Evolutionary conservation across 2,329 filamentous ascomycete species (phyloP), one percentile per base, ranked within the genome.

Genomic region (Colletotrichum euphorbiae): DNA sequence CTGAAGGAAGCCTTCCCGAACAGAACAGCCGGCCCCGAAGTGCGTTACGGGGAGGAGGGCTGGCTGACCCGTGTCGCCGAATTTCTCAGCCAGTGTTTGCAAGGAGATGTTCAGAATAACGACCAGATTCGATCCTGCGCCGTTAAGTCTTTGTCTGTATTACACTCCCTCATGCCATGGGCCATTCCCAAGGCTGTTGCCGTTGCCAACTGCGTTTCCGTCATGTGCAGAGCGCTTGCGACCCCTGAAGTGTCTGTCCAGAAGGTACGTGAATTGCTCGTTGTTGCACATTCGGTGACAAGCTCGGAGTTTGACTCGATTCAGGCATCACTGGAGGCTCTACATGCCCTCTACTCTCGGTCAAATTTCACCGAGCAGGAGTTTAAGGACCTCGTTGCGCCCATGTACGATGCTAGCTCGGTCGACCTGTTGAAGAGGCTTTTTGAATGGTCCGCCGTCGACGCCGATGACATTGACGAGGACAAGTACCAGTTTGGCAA

Each of bases 401-500:
- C 93, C 60, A 92, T 96, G 84, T 97, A 94, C 75, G 87, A 88
- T 69, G 83, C 85, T n/a, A 84, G 89, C 64, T 91, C 90, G 70
- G 87, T 97, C 46, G 84, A 86, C 42, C 84, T 97, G 7, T 88
- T 94, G 72, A 88, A 87, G 70, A 87, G 90, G 67, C 84, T 97
- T 12, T 94, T 93, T 74, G 88, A 91, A 70, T 96, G 93, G 92
- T 93, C 93, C 4, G 80, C 89, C 11, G 90, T 95, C 48, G 91
- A 94, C 71, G 87, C 93, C 3, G 88, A 93, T 67, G 91, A 97
- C 73, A 89, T 97, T 67, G 93, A 98, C 72, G 93, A 97, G 74
- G 91, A 94, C 75, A 97, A 94, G 76, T 98, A 99, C 77, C 89
- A 93, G 62, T 89, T 98, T 72, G 90, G 93, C 45, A 98, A 98